Evolutionary conservation across 805 yeast species (phyloP).

Genomic region (Candida xiaguanensis): DNA sequence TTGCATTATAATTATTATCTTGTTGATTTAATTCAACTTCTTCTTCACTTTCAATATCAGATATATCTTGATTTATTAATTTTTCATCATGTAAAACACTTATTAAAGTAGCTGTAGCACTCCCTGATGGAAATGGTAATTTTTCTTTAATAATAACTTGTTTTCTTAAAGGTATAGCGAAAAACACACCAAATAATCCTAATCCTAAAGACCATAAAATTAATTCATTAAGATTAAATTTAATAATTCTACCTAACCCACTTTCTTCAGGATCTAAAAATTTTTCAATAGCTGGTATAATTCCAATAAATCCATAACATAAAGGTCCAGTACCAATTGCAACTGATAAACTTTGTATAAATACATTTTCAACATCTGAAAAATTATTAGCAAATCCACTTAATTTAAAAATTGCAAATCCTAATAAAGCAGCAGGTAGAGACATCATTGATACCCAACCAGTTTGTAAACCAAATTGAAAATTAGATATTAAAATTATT

Average conservation of each 20-base stretch:
- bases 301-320: constrained; percentile 93
- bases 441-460: constrained; percentile 99
- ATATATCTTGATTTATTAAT: constrained; percentile 33
- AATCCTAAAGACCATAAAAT: constrained; percentile 81
- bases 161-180: constrained; percentile 82
- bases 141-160: constrained; percentile 87
- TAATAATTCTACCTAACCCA: constrained; percentile 45
- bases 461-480: constrained; percentile 94
- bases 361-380: constrained; percentile 92
- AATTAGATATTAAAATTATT: constrained; percentile 79
- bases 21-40: constrained; percentile 1
- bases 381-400: constrained; percentile 40
- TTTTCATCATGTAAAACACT: constrained; percentile 78
- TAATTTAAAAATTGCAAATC: constrained; percentile 73
- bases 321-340: constrained; percentile 98
- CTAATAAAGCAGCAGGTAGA: constrained; percentile 85
- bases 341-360: constrained; percentile 86
- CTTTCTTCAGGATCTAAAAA: constrained; percentile 75
- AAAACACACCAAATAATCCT: constrained; percentile 93
- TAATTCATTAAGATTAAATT: constrained; percentile 47
- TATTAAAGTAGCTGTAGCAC: constrained; percentile 92
- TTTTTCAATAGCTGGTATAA: constrained; percentile 92
- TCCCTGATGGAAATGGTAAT: constrained; percentile 90
- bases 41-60: constrained; percentile 6
- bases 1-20: constrained; percentile 25